Evolutionary conservation across 345 rosid species (phyloP).

Genomic region (Ricinus communis): DNA sequence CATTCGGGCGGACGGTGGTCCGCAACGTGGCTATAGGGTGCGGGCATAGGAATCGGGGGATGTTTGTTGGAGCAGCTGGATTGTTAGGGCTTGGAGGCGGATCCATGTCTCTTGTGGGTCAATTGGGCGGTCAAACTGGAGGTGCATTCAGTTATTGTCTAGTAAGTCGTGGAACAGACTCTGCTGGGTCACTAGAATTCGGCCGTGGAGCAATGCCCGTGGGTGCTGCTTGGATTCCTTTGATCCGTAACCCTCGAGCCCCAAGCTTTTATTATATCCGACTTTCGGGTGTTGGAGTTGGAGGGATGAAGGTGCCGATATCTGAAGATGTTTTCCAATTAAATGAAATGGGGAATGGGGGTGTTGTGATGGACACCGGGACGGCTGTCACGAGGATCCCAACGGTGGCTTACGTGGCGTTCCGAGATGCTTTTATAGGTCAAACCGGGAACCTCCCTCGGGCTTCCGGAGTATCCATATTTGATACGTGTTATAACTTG

Average conservation of each 20-base stretch:
- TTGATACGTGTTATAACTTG: conserved; percentile 84
- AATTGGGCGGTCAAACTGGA: conserved; percentile 77
- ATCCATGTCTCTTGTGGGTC: conserved; percentile 83
- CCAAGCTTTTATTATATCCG: conserved; percentile 83
- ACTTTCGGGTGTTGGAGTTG: conserved; percentile 80
- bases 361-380: conserved; percentile 98
- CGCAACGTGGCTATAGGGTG: conserved; percentile 86
- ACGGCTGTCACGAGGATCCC: conserved; percentile 95
- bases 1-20: conserved; percentile 58
- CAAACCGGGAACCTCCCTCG: conserved; percentile 80
- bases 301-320: conserved; percentile 56
- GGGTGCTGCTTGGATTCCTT: conserved; percentile 91
- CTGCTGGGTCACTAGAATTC: conserved; percentile 75
- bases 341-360: conserved; percentile 62
- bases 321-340: conserved; percentile 55
- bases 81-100: conserved; percentile 90
- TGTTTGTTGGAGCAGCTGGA: conserved; percentile 96
- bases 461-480: conserved; percentile 72
- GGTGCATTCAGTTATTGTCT: conserved; percentile 92
- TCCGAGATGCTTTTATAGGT: conserved; percentile 60
- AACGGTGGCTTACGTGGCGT: conserved; percentile 55
- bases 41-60: conserved; percentile 84
- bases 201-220: conserved; percentile 77
- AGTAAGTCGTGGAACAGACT: conserved; percentile 63
- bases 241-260: conserved; percentile 69